A percentile compares a stretch with the other conserved stretches of the same genome.
Evolutionary conservation across 2,329 filamentous ascomycete genomes (phyloP).

Genomic region (Aspergillus unguis): DNA sequence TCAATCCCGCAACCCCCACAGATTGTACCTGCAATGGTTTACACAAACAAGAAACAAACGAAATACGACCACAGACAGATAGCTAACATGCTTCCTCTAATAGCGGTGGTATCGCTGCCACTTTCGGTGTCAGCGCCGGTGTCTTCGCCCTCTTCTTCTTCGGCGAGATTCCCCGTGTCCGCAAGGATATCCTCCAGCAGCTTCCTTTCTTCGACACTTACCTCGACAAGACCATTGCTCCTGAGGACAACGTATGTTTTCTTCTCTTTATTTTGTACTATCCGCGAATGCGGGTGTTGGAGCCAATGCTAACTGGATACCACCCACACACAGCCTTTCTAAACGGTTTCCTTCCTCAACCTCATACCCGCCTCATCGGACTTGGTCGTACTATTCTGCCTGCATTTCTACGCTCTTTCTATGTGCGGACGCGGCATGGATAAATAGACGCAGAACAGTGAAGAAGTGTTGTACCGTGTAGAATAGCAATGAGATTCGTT

Average conservation of each 20-base stretch:
- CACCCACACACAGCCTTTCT: constrained; percentile 31
- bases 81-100: constrained; percentile 2
- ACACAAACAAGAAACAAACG: not conserved
- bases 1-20: not conserved
- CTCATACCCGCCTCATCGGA: not conserved
- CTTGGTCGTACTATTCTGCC: not conserved
- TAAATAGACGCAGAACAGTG: constrained; percentile 10
- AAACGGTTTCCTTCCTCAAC: constrained; percentile 23
- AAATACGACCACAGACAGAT: no score
- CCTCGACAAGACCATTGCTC: constrained; percentile 56
- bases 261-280: constrained; percentile 8
- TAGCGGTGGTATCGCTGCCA: constrained; percentile 48
- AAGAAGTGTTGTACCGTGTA: constrained; percentile 25
- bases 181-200: constrained; percentile 61
- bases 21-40: not conserved
- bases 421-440: constrained; percentile 14
- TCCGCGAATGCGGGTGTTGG: not conserved
- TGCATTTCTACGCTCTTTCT: constrained; percentile 36
- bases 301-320: not conserved
- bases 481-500: constrained; percentile 37
- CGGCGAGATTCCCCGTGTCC: constrained; percentile 60
- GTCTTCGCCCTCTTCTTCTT: constrained; percentile 63
- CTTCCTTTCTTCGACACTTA: constrained; percentile 57
- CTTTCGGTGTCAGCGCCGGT: constrained; percentile 57
- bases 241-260: constrained; percentile 58